Base-by-base conservation (phyloP, 2,329 filamentous ascomycete species). In the Metarhizium guizhouense region DNA sequence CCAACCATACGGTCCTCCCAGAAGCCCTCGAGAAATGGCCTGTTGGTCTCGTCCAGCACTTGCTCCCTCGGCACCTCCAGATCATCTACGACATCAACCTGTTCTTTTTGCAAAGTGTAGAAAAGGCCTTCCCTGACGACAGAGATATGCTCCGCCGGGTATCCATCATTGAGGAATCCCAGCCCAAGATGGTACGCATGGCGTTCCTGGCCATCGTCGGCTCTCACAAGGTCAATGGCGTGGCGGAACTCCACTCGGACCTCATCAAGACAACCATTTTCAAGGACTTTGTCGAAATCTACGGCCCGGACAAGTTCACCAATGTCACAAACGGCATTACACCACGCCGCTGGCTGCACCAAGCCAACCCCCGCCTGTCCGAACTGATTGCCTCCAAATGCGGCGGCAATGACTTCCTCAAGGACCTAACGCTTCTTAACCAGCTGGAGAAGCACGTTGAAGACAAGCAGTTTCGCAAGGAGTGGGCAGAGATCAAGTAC, bases 281-380 rank as follows among this genome's bases (percentile, higher is more conserved):
- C 84, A 96, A 94, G 72, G 94, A 99, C 71, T 99, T 99, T 72
- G 93, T 99, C 57, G 82, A 84, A 64, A 90, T 99, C 61, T 99
- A 94, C 65, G 94, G 94, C 3, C 87, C 87, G 0, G 94, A 99
- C 79, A 96, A 96, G 72, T 99, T 99, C 73, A 95, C 90, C 56
- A 99, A 99, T 65, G 93, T 99, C 61, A 99, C 94, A 61, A 99
- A 99, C 70, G 94, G 94, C 57, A 95, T 99, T 69, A 99, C 94
- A 0, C 94, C 94, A 11, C 83, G 94, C 65, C 83, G 94, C 68
- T 99, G 94, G 94, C 79, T 99, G 56, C 92, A 99, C 75, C 94
- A 99, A 72, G 94, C 94, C 58, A 99, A 99, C 70, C 94, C 93
- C 11, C 84, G 88, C 55, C 79, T 99, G 34, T 96, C 93, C 0